These are phyloP conservation scores for Toxicodendron radicans DNA, from an alignment of 345 rosid species.

Conservation along the genomic window DNA sequence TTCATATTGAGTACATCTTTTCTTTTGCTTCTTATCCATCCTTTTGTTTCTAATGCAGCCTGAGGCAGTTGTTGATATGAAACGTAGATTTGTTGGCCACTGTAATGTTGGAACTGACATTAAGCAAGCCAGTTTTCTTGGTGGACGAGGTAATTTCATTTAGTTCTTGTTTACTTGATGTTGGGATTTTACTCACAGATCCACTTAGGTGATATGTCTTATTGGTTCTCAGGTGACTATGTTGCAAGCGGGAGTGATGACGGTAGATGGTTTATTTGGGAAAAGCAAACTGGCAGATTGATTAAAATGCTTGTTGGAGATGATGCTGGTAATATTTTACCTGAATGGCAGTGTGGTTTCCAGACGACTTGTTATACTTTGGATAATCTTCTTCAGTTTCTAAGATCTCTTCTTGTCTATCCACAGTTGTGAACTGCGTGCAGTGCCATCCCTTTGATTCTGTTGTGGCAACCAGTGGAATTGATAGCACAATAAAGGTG, in stretches of 20 bases:
- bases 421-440: slow-evolving; percentile 88
- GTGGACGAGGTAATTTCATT: slow-evolving; percentile 61
- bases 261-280: slow-evolving; percentile 99
- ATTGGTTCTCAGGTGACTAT: slow-evolving; percentile 59
- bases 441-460: slow-evolving; percentile 93
- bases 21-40: background rate
- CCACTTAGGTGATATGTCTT: background rate
- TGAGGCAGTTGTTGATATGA: slow-evolving; percentile 84
- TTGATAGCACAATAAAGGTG: slow-evolving; percentile 91
- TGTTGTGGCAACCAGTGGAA: slow-evolving; percentile 97
- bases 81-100: slow-evolving; percentile 75
- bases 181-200: background rate
- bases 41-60: slow-evolving; percentile 47
- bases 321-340: slow-evolving; percentile 63
- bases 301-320: slow-evolving; percentile 87
- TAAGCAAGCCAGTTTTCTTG: slow-evolving; percentile 91
- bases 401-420: slow-evolving; percentile 23
- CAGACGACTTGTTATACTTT: slow-evolving; percentile 5
- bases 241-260: slow-evolving; percentile 93
- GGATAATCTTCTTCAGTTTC: slow-evolving; percentile 17
- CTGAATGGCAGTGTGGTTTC: background rate
- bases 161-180: background rate
- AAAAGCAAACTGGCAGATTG: slow-evolving; percentile 84
- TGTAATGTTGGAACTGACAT: slow-evolving; percentile 91
- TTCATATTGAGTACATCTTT: background rate